These are phyloP conservation scores for Stemphylium vesicarium DNA, from an alignment of 2,329 filamentous ascomycete species.

Conservation along the genomic window DNA sequence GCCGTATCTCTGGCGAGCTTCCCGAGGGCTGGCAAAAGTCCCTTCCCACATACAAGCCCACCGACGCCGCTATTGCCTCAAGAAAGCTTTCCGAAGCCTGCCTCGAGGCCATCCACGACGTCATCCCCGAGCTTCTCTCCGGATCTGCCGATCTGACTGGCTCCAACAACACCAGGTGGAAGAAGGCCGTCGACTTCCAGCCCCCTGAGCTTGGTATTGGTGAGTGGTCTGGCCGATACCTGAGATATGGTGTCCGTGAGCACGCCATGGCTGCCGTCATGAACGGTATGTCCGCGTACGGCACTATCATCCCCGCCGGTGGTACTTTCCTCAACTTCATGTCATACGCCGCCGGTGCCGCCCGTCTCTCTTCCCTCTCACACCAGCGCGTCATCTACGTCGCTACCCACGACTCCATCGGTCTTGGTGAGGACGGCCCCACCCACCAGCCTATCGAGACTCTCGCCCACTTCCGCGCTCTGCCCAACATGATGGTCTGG, in stretches of 20 bases:
- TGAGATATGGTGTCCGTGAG: constrained; percentile 91
- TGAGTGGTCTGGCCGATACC: constrained; percentile 88
- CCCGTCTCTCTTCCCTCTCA: constrained; percentile 91
- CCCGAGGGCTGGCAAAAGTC: constrained; percentile 96
- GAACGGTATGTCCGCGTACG: constrained; percentile 95
- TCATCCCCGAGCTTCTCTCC: constrained; percentile 88
- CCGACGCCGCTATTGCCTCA: constrained; percentile 84
- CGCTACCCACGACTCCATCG: constrained; percentile 98
- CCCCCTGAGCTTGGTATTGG: constrained; percentile 84
- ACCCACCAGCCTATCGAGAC: constrained; percentile 99
- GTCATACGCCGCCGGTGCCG: constrained; percentile 93
- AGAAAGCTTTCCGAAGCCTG: constrained; percentile 97
- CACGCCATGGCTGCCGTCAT: constrained; percentile 92
- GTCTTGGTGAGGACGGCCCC: constrained; percentile 97
- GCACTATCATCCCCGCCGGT: constrained; percentile 88
- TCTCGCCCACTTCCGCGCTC: constrained; percentile 95
- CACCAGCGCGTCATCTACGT: constrained; percentile 93
- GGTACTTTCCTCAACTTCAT: constrained; percentile 99
- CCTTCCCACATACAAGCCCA: constrained; percentile 87
- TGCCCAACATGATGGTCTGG: constrained; percentile 99
- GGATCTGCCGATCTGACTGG: constrained; percentile 97
- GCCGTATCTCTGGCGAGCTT: constrained; percentile 81
- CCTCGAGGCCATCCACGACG: constrained; percentile 82
- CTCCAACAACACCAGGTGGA: constrained; percentile 99
- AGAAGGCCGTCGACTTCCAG: constrained; percentile 97